Conservation (phyloP, 2,329 filamentous ascomycete genomes). For the Paraconiothyrium brasiliense region DNA sequence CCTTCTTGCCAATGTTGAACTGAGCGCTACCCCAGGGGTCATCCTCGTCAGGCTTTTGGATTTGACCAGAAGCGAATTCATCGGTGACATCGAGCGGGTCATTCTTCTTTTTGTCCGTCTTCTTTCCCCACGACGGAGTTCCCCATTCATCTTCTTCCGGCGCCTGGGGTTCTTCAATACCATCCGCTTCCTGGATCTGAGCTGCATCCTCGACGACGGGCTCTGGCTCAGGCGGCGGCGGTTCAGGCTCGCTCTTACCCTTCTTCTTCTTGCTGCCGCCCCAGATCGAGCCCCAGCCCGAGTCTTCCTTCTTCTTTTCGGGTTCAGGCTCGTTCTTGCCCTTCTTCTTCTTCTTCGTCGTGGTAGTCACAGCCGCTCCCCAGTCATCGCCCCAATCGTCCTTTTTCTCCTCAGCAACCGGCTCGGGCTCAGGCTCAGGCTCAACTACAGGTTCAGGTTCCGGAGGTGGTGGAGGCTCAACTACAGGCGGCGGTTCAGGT, state of each 20-base stretch:
- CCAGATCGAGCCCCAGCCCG: constrained; percentile 51
- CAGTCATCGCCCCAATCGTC: constrained; percentile 43
- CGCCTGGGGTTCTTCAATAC: constrained; percentile 60
- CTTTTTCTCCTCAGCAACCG: constrained; percentile 35
- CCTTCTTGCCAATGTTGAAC: constrained; percentile 60
- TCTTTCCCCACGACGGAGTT: constrained; percentile 66
- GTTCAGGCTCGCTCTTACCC: constrained; percentile 43
- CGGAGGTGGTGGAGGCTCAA: constrained; percentile 13
- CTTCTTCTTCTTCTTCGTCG: constrained; percentile 51
- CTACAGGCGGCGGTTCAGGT: constrained; percentile 23
- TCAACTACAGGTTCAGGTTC: constrained; percentile 35
- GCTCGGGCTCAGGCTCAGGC: constrained; percentile 38
- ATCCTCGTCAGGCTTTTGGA: constrained; percentile 56
- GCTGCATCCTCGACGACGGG: constrained; percentile 38
- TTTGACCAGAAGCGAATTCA: constrained; percentile 49
- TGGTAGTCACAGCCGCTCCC: constrained; percentile 33
- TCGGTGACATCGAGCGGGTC: constrained; percentile 51
- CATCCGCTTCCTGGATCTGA: constrained; percentile 55
- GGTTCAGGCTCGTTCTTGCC: constrained; percentile 57
- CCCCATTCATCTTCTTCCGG: constrained; percentile 65
- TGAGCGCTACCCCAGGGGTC: constrained; percentile 49
- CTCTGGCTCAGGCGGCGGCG: constrained; percentile 33
- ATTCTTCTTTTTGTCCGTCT: constrained; percentile 49
- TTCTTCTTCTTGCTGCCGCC: constrained; percentile 59
- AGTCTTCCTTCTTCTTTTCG: constrained; percentile 39